Evolutionary conservation across 768 basidiomycete species (phyloP).

Genomic region (Harrya chromipes): DNA sequence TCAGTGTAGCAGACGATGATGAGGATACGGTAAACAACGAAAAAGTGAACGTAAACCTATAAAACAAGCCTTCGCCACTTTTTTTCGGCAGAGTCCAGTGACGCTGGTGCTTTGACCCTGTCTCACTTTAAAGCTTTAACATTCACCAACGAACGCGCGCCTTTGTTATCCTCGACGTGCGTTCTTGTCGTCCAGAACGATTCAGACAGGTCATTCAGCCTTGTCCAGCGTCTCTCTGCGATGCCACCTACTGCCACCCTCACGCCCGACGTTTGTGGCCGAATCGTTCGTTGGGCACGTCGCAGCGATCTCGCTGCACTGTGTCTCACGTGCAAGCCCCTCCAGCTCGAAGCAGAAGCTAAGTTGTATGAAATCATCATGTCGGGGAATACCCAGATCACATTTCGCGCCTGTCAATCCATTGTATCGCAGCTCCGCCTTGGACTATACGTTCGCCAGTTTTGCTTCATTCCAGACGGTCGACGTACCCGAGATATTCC

Average conservation of each 20-base stretch:
- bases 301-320: constrained; percentile 41
- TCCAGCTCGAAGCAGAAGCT: constrained; percentile 48
- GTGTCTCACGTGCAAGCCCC: constrained; percentile 42
- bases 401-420: constrained; percentile 38
- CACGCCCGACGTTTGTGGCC: constrained; percentile 42
- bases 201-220: not conserved
- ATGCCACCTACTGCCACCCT: constrained; percentile 23
- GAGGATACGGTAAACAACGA: constrained; percentile 3
- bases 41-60: constrained; percentile 2
- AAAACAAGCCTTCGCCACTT: constrained; percentile 5
- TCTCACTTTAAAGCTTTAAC: not conserved
- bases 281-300: constrained; percentile 38
- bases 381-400: constrained; percentile 36
- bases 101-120: no score
- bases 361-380: constrained; percentile 43
- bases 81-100: not conserved
- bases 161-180: not conserved
- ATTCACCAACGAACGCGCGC: not conserved
- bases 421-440: constrained; percentile 35
- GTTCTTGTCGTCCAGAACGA: not conserved
- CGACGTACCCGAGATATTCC: constrained; percentile 26
- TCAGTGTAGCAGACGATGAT: constrained; percentile 3
- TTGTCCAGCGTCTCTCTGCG: not conserved
- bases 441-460: constrained; percentile 41
- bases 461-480: constrained; percentile 39